phyloP scores from a whole-genome alignment of 164 flowering plant genomes.

The Kingdonia uniflora region DNA sequence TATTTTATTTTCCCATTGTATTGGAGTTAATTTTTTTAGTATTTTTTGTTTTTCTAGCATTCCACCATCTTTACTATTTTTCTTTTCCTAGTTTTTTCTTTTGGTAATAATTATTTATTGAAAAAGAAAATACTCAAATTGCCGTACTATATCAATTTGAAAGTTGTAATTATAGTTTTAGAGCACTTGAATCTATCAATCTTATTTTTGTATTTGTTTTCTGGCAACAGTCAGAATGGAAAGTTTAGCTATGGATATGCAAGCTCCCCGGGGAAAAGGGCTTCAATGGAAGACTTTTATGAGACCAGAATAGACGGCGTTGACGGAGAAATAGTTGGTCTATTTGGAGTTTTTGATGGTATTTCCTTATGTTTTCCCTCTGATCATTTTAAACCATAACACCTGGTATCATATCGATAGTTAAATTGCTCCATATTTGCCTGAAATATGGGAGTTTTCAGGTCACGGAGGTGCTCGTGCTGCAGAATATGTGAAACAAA shows the following conservation, averaged over 20 bases:
- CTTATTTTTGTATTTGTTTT: constrained; percentile 5
- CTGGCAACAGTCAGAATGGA: constrained; percentile 66
- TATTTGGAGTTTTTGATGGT: constrained; percentile 99
- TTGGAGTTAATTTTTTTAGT: no score
- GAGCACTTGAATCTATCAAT: not conserved
- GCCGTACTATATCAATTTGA: not conserved
- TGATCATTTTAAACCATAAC: not conserved
- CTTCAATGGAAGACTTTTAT: constrained; percentile 98
- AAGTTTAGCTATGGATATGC: constrained; percentile 98
- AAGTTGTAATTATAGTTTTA: no score
- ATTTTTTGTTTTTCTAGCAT: no score
- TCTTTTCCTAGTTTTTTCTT: not conserved
- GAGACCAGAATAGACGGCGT: constrained; percentile 92
- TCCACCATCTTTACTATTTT: no score
- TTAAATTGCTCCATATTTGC: constrained; percentile 1
- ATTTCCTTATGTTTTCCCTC: not conserved
- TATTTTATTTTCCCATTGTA: not conserved
- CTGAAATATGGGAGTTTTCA: constrained; percentile 15
- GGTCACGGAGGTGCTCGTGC: constrained; percentile 99
- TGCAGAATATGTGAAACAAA: constrained; percentile 90
- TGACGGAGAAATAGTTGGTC: constrained; percentile 91
- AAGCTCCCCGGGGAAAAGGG: constrained; percentile 87
- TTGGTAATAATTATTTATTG: not conserved
- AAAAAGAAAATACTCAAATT: not conserved
- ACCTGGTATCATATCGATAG: not conserved